Evolutionary conservation across 2,329 filamentous ascomycete species (phyloP).

Genomic region (Cercospora brassicicola): DNA sequence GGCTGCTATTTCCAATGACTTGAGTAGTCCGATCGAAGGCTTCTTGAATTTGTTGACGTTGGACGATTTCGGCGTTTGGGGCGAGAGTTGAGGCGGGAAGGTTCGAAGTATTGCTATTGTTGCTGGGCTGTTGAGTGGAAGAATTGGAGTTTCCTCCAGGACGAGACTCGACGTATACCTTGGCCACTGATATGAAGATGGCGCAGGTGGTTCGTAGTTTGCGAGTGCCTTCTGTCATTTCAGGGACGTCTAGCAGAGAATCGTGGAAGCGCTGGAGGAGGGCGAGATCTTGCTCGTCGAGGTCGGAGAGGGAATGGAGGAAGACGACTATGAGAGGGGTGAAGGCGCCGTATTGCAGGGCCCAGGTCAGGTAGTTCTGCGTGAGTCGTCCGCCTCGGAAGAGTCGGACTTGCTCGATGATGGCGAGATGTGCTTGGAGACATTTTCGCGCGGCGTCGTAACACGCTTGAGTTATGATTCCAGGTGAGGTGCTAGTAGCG

Average conservation of each 20-base stretch:
- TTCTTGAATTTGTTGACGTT: conserved; percentile 10
- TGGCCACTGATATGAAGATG: conserved; percentile 16
- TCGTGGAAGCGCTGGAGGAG: conserved; percentile 18
- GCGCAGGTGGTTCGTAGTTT: conserved; percentile 14
- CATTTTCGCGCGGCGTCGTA: conserved; percentile 19
- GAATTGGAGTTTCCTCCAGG: not conserved
- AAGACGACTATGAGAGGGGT: conserved; percentile 22
- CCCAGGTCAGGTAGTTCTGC: conserved; percentile 18
- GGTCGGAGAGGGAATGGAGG: conserved; percentile 14
- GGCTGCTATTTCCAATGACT: not conserved
- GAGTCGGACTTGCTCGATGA: conserved; percentile 9
- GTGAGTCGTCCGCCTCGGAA: conserved; percentile 10
- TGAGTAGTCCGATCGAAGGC: conserved; percentile 12
- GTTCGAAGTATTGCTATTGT: not conserved
- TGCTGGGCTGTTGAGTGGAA: not conserved
- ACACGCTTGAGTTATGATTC: conserved; percentile 17
- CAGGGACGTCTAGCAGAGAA: conserved; percentile 10
- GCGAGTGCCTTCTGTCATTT: conserved; percentile 9
- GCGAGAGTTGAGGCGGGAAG: not conserved
- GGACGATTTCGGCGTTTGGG: not conserved
- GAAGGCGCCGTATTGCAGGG: conserved; percentile 16
- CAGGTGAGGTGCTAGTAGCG: conserved; percentile 10
- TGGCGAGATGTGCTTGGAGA: conserved; percentile 14
- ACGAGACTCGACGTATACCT: conserved; percentile 15
- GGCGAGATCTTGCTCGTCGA: conserved; percentile 15